Conservation (phyloP, 345 rosid species). For the Murraya paniculata region DNA sequence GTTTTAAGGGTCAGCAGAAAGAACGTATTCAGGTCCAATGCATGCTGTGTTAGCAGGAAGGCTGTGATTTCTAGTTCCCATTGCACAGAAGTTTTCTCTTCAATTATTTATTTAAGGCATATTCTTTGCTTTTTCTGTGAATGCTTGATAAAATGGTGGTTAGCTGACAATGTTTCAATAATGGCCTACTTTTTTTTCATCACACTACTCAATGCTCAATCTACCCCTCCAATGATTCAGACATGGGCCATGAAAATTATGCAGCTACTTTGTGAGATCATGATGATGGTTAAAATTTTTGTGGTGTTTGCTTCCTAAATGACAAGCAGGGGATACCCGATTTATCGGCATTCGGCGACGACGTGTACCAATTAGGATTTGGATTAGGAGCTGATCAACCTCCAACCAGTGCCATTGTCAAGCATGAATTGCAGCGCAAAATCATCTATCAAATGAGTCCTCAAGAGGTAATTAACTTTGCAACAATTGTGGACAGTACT, state of each 20-base stretch:
- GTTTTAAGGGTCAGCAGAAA: background rate
- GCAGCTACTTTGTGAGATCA: background rate
- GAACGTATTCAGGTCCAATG: background rate
- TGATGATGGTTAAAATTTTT: background rate
- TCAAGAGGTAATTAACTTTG: constrained; percentile 47
- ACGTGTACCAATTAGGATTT: constrained; percentile 60
- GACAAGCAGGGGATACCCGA: constrained; percentile 74
- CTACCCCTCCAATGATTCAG: background rate
- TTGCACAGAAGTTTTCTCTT: constrained; percentile 2
- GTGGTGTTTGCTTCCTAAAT: background rate
- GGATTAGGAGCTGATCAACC: constrained; percentile 68
- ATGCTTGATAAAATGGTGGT: background rate
- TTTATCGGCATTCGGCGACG: constrained; percentile 68
- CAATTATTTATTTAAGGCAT: constrained; percentile 15
- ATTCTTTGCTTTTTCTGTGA: background rate
- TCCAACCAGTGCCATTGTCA: constrained; percentile 70
- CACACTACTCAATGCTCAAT: background rate
- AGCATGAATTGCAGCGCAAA: constrained; percentile 51
- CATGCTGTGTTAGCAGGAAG: background rate
- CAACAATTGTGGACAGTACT: background rate
- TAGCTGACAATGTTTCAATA: constrained; percentile 10
- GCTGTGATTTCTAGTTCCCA: background rate
- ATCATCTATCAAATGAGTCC: constrained; percentile 67
- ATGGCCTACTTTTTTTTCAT: background rate
- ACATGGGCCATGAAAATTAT: constrained; percentile 1